Percentiles rank a stretch among this genome's conserved stretches.
These are phyloP conservation scores for Fusarium sp. DNA, from an alignment of 2,329 filamentous ascomycete species.

Conservation along the genomic window DNA sequence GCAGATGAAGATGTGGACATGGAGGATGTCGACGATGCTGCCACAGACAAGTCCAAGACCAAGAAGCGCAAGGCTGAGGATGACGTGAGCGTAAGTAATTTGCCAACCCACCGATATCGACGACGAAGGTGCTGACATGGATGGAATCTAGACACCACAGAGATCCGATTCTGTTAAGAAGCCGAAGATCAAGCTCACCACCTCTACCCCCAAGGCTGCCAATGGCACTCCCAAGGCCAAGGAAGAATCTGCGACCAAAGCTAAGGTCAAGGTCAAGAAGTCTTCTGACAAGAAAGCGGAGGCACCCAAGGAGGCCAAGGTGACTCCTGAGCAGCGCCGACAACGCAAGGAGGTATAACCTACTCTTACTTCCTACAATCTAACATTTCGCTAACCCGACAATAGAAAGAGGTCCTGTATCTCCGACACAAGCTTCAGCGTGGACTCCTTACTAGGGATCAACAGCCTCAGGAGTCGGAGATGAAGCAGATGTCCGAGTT, in stretches of 20 bases:
- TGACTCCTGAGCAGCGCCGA: constrained; percentile 67
- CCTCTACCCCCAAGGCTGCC: constrained; percentile 51
- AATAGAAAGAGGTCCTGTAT: constrained; percentile 83
- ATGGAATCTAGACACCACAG: constrained; percentile 62
- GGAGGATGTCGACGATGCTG: constrained; percentile 67
- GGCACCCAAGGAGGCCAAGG: constrained; percentile 65
- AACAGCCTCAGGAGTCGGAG: constrained; percentile 85
- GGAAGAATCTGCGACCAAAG: constrained; percentile 63
- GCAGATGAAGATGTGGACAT: constrained; percentile 70
- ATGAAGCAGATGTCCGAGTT: constrained; percentile 83
- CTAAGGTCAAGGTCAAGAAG: constrained; percentile 66
- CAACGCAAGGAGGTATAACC: constrained; percentile 67
- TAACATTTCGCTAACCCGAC: constrained; percentile 48
- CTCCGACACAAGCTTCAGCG: constrained; percentile 95
- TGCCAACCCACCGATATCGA: neutral
- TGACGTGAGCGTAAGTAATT: constrained; percentile 62
- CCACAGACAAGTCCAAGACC: constrained; percentile 68
- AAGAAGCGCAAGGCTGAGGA: constrained; percentile 91
- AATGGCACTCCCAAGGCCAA: constrained; percentile 60
- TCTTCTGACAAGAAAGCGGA: constrained; percentile 68
- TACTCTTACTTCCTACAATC: neutral
- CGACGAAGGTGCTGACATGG: constrained; percentile 24
- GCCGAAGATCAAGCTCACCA: constrained; percentile 73
- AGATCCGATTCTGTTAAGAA: constrained; percentile 73
- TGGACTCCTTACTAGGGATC: constrained; percentile 86